Evolutionary conservation across 1,284 basidiomycete species (phyloP).

Genomic region (Trichosporon sp.): DNA sequence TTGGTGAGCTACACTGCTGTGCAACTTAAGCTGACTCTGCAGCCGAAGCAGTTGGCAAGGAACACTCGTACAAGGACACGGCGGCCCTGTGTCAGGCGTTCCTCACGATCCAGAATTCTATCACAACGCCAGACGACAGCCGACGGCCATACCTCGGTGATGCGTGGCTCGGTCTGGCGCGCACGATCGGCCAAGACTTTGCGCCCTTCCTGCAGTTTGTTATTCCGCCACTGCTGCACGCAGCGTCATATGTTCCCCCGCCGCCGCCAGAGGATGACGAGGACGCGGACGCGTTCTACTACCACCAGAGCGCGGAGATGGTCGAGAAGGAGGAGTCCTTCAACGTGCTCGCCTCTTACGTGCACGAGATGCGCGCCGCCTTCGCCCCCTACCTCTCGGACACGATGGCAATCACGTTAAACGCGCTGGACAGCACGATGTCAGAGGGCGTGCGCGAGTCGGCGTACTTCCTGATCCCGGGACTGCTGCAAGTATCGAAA

Average conservation of each 20-base stretch:
- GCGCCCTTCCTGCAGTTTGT: conserved; percentile 79
- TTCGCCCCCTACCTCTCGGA: conserved; percentile 74
- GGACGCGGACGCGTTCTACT: conserved; percentile 55
- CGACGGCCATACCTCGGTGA: conserved; percentile 42
- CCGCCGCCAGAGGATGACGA: conserved; percentile 58
- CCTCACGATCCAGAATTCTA: conserved; percentile 73
- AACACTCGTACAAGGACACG: conserved; percentile 62
- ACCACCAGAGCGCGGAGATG: conserved; percentile 65
- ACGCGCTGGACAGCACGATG: conserved; percentile 71
- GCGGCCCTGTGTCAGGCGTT: conserved; percentile 70
- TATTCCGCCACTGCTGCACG: conserved; percentile 73
- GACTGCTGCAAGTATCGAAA: conserved; percentile 71
- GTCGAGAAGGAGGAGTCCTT: conserved; percentile 84
- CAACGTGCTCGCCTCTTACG: conserved; percentile 78
- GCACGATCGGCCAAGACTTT: conserved; percentile 69
- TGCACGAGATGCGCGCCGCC: conserved; percentile 66
- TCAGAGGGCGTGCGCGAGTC: conserved; percentile 77
- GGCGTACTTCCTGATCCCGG: conserved; percentile 63
- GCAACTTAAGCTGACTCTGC: neutral
- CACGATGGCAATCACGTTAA: conserved; percentile 70
- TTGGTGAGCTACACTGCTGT: conserved; percentile 58
- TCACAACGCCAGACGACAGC: conserved; percentile 43
- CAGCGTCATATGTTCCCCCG: conserved; percentile 64
- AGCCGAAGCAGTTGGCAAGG: conserved; percentile 68
- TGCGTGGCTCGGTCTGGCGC: conserved; percentile 23